These are phyloP conservation scores for Sphaerosporella brunnea DNA, from an alignment of 495 filamentous ascomycete species.

Conservation along the genomic window DNA sequence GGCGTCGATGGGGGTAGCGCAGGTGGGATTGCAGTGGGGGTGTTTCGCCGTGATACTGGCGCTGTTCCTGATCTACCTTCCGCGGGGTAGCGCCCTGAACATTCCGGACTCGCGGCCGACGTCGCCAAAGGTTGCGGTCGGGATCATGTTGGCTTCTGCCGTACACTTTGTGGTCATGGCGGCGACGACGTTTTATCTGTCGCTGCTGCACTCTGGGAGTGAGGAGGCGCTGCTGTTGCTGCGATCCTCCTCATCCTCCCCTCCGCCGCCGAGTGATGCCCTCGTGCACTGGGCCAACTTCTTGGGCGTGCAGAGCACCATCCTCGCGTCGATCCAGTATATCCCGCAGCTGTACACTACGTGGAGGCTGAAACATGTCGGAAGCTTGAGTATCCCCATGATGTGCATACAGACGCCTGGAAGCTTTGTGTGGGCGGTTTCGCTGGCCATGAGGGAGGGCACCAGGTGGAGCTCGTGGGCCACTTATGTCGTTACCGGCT, in stretches of 20 bases:
- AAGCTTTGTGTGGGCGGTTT: constrained; percentile 70
- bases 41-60: constrained; percentile 87
- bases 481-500: constrained; percentile 67
- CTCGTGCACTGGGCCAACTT: constrained; percentile 65
- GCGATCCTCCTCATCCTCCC: too few relatives aligned
- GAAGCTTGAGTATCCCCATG: constrained; percentile 86
- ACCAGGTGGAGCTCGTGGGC: constrained; percentile 93
- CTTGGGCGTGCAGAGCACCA: constrained; percentile 56
- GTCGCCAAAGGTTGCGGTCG: constrained; percentile 53
- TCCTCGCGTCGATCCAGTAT: constrained; percentile 79
- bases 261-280: constrained; percentile 36
- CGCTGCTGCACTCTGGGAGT: constrained; percentile 8
- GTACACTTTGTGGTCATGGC: constrained; percentile 54
- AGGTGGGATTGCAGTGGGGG: constrained; percentile 78
- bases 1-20: constrained; percentile 67
- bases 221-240: neutral
- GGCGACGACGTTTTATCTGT: constrained; percentile 29
- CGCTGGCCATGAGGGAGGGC: constrained; percentile 64
- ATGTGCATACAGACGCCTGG: constrained; percentile 97
- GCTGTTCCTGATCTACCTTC: constrained; percentile 75
- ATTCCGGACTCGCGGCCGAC: constrained; percentile 23
- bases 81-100: constrained; percentile 38
- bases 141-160: constrained; percentile 49
- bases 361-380: constrained; percentile 61
- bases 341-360: constrained; percentile 89